Conservation (phyloP, 768 basidiomycete species). For the Leccinum truebloodii region DNA sequence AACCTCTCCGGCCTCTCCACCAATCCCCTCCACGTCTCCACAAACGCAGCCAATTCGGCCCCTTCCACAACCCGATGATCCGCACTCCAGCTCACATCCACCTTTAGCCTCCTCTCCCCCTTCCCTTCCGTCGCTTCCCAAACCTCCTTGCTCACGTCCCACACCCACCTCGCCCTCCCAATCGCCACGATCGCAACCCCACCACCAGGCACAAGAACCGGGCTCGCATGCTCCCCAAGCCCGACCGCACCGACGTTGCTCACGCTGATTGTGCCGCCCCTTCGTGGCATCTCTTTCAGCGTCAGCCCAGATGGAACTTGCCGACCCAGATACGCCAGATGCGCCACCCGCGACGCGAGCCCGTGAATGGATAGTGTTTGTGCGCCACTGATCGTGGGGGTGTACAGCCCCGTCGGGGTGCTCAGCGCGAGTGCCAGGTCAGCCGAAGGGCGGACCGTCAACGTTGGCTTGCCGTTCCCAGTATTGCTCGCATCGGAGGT, state of each 20-base stretch:
- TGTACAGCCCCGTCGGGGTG: slow-evolving; percentile 81
- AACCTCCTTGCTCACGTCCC: slow-evolving; percentile 58
- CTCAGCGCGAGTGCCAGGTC: slow-evolving; percentile 79
- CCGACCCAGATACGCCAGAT: slow-evolving; percentile 64
- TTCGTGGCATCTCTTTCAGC: slow-evolving; percentile 66
- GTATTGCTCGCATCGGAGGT: slow-evolving; percentile 13
- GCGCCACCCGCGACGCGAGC: slow-evolving; percentile 60
- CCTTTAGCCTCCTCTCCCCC: slow-evolving; percentile 56
- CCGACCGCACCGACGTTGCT: slow-evolving; percentile 86
- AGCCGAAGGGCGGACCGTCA: slow-evolving; percentile 71
- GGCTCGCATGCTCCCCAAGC: slow-evolving; percentile 65
- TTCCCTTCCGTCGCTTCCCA: slow-evolving; percentile 15
- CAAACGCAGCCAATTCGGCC: slow-evolving; percentile 86
- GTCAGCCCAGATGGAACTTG: slow-evolving; percentile 67
- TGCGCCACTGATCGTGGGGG: slow-evolving; percentile 63
- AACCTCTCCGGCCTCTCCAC: slow-evolving; percentile 75
- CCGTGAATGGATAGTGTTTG: slow-evolving; percentile 58
- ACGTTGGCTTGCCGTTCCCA: slow-evolving; percentile 51
- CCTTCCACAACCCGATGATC: slow-evolving; percentile 90
- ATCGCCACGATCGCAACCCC: slow-evolving; percentile 86
- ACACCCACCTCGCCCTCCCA: slow-evolving; percentile 75
- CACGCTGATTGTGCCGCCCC: slow-evolving; percentile 78
- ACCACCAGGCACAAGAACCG: slow-evolving; percentile 78
- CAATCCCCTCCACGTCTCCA: slow-evolving; percentile 80
- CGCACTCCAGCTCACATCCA: slow-evolving; percentile 79